Base-by-base conservation (phyloP, 306 rosid genomes). In the Casuarina glauca region DNA sequence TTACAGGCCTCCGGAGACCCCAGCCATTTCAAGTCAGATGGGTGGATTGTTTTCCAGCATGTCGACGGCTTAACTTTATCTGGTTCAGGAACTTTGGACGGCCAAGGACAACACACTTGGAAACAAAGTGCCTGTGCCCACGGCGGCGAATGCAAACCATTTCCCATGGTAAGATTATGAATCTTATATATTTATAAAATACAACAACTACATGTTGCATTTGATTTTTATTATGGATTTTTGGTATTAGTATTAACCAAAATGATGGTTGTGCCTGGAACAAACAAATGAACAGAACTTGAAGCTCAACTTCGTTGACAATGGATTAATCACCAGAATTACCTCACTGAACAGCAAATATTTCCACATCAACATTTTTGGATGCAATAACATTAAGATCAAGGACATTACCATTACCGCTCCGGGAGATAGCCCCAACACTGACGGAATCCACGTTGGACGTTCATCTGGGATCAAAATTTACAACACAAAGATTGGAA, bases 31-130 rank as follows among this genome's bases (percentile, higher is more conserved):
- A 54, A 46, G 64, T 17, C 72, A 2, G 77, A 54, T n/a, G 64
- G 80, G 1, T 83, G 81, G 6, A 4, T 44, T 5, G 48, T 44
- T 61, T 83, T 83, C 70, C 74, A 51, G 61, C 32, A 63, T 20
- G 16, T 79, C n/a, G 76, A 78, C 10, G 15, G 32, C 8, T 53
- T 79, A 50, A 5, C 10, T 6, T 71, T 83, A 16, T 62, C 49
- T 0, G 86, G 83, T 43, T 71, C 72, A 6, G 83, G 86, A 4
- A 45, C 20, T 51, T 70, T 83, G 10, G 80, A 83, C 48, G 86
- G 86, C 71, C 86, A 83, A 70, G 83, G 83, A 51, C 3, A 51
- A 2, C 2, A n/a, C 44, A 75, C 83, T 63, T 79, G 81, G 83
- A 44, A 74, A 51, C 36, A 51, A 54, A 75, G 74, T 36, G n/a